Evolutionary conservation across 2,329 filamentous ascomycete genomes (phyloP).

Genomic region (Diaporthe sp.): DNA sequence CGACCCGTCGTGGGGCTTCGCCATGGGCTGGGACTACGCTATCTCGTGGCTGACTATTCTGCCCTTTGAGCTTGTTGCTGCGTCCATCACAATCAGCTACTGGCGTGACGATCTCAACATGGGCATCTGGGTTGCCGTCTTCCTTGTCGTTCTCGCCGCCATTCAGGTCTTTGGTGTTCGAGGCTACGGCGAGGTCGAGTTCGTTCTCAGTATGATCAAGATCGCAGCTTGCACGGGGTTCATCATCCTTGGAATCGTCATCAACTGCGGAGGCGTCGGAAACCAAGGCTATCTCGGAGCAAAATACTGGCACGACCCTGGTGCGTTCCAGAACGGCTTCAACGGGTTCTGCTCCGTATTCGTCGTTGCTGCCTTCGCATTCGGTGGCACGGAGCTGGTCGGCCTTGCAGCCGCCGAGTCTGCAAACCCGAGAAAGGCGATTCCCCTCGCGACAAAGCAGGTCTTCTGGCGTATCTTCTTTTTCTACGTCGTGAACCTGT

Average conservation of each 20-base stretch:
- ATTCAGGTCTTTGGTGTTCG: slow-evolving; percentile 67
- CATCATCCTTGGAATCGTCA: slow-evolving; percentile 71
- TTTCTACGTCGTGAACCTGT: slow-evolving; percentile 63
- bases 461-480: slow-evolving; percentile 65
- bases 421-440: slow-evolving; percentile 56
- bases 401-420: slow-evolving; percentile 64
- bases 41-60: slow-evolving; percentile 60
- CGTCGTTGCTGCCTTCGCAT: slow-evolving; percentile 62
- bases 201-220: slow-evolving; percentile 67
- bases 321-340: slow-evolving; percentile 63
- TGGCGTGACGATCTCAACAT: slow-evolving; percentile 62
- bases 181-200: slow-evolving; percentile 71
- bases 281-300: slow-evolving; percentile 69
- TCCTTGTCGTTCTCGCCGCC: slow-evolving; percentile 59
- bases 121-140: slow-evolving; percentile 66
- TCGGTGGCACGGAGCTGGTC: slow-evolving; percentile 63
- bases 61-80: slow-evolving; percentile 65
- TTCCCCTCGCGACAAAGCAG: slow-evolving; percentile 63
- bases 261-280: slow-evolving; percentile 67
- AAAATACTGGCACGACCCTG: slow-evolving; percentile 68
- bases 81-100: slow-evolving; percentile 63
- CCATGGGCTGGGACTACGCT: slow-evolving; percentile 64
- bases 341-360: slow-evolving; percentile 63
- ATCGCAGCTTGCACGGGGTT: slow-evolving; percentile 69
- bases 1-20: slow-evolving; percentile 68